Evolutionary conservation across 1,284 basidiomycete species (phyloP).

Genomic region (Sanghuangporus sanghuang): DNA sequence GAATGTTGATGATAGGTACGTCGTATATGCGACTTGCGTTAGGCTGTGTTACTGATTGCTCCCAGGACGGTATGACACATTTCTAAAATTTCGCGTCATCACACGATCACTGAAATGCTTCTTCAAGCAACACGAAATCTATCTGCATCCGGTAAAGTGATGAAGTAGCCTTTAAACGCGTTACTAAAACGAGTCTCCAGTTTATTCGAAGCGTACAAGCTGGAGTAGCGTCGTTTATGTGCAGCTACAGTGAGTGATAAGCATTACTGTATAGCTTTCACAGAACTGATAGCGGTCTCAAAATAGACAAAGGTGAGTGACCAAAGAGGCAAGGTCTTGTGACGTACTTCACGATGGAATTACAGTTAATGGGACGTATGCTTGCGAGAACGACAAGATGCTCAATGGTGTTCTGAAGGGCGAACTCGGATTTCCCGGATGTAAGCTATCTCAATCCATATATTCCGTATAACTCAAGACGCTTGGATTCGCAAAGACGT

Average conservation of each 20-base stretch:
- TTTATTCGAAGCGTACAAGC: slow-evolving; percentile 50
- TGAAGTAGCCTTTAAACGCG: slow-evolving; percentile 14
- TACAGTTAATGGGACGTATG: slow-evolving; percentile 43
- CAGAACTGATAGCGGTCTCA: not conserved
- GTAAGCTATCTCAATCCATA: slow-evolving; percentile 23
- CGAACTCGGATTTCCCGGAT: slow-evolving; percentile 56
- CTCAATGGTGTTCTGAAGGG: slow-evolving; percentile 54
- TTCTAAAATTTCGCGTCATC: not conserved
- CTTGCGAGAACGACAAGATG: slow-evolving; percentile 49
- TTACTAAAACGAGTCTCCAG: slow-evolving; percentile 2
- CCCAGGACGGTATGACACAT: slow-evolving; percentile 7
- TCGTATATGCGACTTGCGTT: not conserved
- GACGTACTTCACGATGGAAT: not conserved
- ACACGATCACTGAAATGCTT: not conserved
- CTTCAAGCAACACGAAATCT: slow-evolving; percentile 42
- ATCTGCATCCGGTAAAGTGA: slow-evolving; percentile 39
- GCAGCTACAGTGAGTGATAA: slow-evolving; percentile 51
- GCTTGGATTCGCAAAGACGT: slow-evolving; percentile 3
- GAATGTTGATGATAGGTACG: slow-evolving; percentile 53
- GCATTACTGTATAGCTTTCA: not conserved
- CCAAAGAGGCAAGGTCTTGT: not conserved
- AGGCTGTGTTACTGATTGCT: not conserved
- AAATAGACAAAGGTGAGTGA: slow-evolving; percentile 18
- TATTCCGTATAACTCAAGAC: not conserved
- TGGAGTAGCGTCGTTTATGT: slow-evolving; percentile 68